Evolutionary conservation across 192 early-diverging fungal genomes (phyloP).

Genomic region (Obelidium mucronatum): DNA sequence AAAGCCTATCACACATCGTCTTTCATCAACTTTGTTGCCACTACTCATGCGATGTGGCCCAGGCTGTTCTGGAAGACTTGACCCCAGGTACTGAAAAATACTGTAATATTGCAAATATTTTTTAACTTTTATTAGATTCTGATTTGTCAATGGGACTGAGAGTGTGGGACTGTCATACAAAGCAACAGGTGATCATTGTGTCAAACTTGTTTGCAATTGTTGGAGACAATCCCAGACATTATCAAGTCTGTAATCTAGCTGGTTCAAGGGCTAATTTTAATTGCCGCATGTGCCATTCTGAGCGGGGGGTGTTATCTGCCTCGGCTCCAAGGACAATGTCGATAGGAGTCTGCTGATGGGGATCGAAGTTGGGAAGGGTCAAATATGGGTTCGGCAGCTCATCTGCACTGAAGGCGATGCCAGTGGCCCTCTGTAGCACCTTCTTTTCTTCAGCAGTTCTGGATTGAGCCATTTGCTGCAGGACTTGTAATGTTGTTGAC

Average conservation of each 20-base stretch:
- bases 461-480: not conserved
- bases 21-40: slow-evolving; percentile 11
- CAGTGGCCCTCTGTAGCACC: not conserved
- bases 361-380: not conserved
- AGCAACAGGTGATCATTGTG: not conserved
- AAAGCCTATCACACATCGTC: not conserved
- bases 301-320: not conserved
- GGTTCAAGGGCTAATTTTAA: not conserved
- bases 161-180: not conserved
- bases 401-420: no score
- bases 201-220: not conserved
- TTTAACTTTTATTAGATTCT: not conserved
- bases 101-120: not conserved
- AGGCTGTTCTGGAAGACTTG: not conserved
- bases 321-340: not conserved
- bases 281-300: not conserved
- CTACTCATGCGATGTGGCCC: not conserved
- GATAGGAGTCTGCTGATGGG: not conserved
- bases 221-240: slow-evolving; percentile 7
- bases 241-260: not conserved
- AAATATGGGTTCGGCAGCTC: slow-evolving; percentile 9
- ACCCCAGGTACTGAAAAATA: not conserved
- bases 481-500: not conserved
- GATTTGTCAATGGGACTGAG: not conserved
- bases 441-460: not conserved